These are phyloP conservation scores for Capronia americana DNA, from an alignment of 2,329 filamentous ascomycete genomes.

Conservation along the genomic window DNA sequence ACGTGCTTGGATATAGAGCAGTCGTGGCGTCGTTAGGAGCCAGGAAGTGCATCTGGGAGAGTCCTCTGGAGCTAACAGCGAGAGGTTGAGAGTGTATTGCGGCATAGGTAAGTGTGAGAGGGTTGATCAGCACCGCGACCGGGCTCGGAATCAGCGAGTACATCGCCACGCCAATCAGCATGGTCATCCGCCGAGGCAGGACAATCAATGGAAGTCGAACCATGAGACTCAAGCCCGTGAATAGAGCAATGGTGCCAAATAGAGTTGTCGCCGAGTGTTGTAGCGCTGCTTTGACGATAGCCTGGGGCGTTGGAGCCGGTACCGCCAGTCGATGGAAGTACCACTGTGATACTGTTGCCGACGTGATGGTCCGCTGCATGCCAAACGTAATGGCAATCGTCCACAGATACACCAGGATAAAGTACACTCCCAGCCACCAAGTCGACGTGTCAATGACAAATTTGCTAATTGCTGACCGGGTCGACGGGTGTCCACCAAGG, in stretches of 20 bases:
- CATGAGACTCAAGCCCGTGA: conserved; percentile 78
- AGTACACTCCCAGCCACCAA: conserved; percentile 94
- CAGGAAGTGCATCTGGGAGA: conserved; percentile 83
- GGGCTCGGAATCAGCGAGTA: conserved; percentile 85
- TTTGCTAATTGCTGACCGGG: conserved; percentile 55
- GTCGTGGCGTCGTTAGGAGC: conserved; percentile 75
- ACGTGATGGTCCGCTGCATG: conserved; percentile 87
- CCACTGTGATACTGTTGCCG: conserved; percentile 96
- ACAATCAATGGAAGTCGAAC: conserved; percentile 85
- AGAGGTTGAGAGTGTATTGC: conserved; percentile 91
- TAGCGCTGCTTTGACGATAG: conserved; percentile 83
- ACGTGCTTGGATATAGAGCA: conserved; percentile 57
- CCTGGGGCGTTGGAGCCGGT: conserved; percentile 76
- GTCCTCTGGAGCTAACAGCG: conserved; percentile 74
- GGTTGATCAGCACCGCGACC: conserved; percentile 85
- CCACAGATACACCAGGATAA: conserved; percentile 95
- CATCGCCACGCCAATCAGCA: conserved; percentile 71
- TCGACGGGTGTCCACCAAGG: conserved; percentile 81
- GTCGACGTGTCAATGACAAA: conserved; percentile 87
- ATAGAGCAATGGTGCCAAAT: conserved; percentile 90
- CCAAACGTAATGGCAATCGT: conserved; percentile 85
- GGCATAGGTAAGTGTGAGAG: conserved; percentile 87
- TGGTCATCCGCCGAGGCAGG: conserved; percentile 76
- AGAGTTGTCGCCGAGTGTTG: conserved; percentile 82
- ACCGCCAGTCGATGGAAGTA: conserved; percentile 92